Conservation (phyloP, 805 yeast species). For the Candida insectalens region DNA sequence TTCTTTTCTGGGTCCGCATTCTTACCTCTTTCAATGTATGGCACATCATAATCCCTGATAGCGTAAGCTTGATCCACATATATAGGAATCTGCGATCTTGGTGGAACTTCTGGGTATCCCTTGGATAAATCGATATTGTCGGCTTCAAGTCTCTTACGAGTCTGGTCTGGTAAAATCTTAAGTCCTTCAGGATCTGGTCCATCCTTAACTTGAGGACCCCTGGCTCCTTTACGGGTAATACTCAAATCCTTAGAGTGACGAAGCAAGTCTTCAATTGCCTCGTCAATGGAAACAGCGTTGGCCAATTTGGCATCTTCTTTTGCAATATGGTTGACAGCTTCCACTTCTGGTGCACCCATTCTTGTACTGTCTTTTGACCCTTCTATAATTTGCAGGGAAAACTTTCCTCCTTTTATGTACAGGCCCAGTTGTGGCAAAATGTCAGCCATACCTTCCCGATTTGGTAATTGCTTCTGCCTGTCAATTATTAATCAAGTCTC, state of each 20-base stretch:
- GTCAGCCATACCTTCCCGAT: too few species aligned
- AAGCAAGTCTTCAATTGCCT: conserved; percentile 8
- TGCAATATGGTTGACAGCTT: too few species aligned
- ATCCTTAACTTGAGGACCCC: neutral
- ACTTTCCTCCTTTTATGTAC: too few species aligned
- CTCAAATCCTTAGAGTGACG: conserved; percentile 5
- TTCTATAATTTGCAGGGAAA: too few species aligned
- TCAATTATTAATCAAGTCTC: too few species aligned
- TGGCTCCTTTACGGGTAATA: conserved; percentile 2
- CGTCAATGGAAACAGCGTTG: conserved; percentile 7
- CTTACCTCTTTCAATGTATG: conserved; percentile 24
- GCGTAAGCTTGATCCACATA: conserved; percentile 29
- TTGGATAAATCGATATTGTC: conserved; percentile 24
- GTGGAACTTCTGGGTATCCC: conserved; percentile 30
- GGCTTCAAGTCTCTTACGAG: conserved; percentile 22
- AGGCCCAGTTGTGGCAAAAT: too few species aligned
- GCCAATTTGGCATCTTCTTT: too few species aligned
- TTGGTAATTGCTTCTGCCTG: too few species aligned
- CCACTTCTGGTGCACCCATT: too few species aligned
- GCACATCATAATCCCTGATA: conserved; percentile 23
- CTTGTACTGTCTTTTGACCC: too few species aligned
- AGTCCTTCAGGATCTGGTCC: conserved; percentile 10
- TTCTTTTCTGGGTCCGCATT: conserved; percentile 31
- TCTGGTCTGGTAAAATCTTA: conserved; percentile 17
- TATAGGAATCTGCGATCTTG: conserved; percentile 20